Percentiles rank a stretch among this genome's conserved stretches.
Conservation (phyloP, 2,329 filamentous ascomycete genomes). For the Ceratocystis eucalypticola region DNA sequence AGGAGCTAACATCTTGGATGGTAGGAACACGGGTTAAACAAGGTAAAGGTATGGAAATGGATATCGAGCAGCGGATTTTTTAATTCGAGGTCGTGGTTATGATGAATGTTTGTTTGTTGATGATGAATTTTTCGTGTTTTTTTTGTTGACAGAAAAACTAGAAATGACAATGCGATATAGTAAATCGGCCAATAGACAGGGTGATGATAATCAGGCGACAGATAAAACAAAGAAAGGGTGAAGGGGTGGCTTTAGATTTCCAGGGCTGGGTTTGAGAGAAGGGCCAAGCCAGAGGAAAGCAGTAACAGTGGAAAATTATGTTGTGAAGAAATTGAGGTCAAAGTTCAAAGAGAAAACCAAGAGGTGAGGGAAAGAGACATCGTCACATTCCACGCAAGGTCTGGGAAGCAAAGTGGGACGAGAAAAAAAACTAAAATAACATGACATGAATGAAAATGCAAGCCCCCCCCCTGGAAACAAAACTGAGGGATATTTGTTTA, state of each 20-base stretch:
- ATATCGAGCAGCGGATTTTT: not conserved
- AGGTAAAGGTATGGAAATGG: not conserved
- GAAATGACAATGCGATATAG: not conserved
- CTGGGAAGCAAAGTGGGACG: not conserved
- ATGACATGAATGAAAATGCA: not conserved
- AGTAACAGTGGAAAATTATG: not conserved
- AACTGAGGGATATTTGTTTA: slow-evolving; percentile 10
- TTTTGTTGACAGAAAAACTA: not conserved
- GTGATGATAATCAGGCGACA: not conserved
- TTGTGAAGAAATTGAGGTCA: not conserved
- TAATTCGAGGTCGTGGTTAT: not conserved
- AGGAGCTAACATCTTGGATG: slow-evolving; percentile 53
- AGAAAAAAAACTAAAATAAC: not conserved
- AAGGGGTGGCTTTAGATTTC: not conserved
- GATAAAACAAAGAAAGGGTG: not conserved
- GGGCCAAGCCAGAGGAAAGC: not conserved
- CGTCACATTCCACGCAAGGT: slow-evolving; percentile 5
- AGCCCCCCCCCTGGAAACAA: too few relatives aligned
- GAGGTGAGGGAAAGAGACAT: slow-evolving; percentile 6
- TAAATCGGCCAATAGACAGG: not conserved
- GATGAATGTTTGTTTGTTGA: not conserved
- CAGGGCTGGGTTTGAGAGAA: not conserved
- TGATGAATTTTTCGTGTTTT: not conserved
- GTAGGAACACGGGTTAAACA: not conserved
- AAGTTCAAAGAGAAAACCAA: not conserved